These are phyloP conservation scores for Phaeophleospora eucalypticola DNA, from an alignment of 2,329 filamentous ascomycete genomes.

Conservation along the genomic window DNA sequence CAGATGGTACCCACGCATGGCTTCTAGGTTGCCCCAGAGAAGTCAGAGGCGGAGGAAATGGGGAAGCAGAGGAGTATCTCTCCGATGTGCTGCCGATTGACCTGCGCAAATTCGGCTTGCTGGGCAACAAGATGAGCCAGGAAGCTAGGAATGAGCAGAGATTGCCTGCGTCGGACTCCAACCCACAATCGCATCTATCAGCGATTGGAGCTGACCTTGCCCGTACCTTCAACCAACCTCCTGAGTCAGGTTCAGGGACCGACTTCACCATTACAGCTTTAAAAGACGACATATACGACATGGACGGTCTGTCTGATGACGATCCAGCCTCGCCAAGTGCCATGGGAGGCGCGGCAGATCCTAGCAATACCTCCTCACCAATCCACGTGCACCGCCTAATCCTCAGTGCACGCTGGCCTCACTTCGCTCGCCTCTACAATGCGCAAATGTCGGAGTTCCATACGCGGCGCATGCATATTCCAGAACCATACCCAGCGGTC, in stretches of 20 bases:
- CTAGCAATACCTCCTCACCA: conserved; percentile 61
- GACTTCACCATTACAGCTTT: conserved; percentile 91
- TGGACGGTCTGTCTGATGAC: conserved; percentile 63
- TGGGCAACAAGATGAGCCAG: conserved; percentile 65
- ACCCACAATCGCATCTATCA: conserved; percentile 48
- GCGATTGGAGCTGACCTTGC: conserved; percentile 82
- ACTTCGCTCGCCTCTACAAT: conserved; percentile 87
- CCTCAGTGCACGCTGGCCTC: conserved; percentile 90
- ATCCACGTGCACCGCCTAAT: conserved; percentile 97
- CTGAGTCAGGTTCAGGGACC: conserved; percentile 77
- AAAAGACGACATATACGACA: conserved; percentile 57
- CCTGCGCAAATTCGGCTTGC: conserved; percentile 81
- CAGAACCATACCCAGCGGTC: conserved; percentile 90
- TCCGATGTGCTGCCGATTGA: conserved; percentile 95
- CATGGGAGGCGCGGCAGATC: conserved; percentile 12
- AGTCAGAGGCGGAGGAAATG: conserved; percentile 61
- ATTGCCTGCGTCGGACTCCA: conserved; percentile 52
- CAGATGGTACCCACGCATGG: conserved; percentile 94
- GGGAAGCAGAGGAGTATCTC: conserved; percentile 81
- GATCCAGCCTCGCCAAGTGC: conserved; percentile 15
- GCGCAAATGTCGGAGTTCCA: conserved; percentile 98
- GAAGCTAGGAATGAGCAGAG: conserved; percentile 37
- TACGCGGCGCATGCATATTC: conserved; percentile 95
- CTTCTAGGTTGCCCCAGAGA: conserved; percentile 88
- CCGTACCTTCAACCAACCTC: conserved; percentile 78